phyloP scores from a whole-genome alignment of 192 early-diverging fungal species.

The Coemansia sp. region DNA sequence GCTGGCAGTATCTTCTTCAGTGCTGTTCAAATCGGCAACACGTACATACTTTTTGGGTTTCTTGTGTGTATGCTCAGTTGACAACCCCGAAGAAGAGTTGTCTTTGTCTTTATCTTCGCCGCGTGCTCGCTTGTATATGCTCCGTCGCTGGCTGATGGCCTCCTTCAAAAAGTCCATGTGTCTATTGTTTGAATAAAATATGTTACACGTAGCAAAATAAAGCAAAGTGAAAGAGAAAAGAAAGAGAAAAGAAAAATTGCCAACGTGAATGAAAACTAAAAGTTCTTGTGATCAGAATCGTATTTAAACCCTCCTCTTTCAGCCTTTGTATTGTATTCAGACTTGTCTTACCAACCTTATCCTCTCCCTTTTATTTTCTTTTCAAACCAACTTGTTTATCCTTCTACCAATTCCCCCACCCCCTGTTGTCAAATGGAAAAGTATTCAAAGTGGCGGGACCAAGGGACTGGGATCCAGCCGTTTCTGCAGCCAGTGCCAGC shows the following conservation, averaged over 20 bases:
- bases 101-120: conserved; percentile 25
- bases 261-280: background rate
- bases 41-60: conserved; percentile 66
- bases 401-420: too few relatives aligned
- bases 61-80: conserved; percentile 6
- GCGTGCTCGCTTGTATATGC: conserved; percentile 34
- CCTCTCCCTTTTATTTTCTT: background rate
- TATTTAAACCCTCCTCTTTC: background rate
- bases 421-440: conserved; percentile 84
- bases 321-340: too few relatives aligned
- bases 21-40: conserved; percentile 74
- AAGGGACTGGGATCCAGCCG: conserved; percentile 87
- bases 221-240: background rate
- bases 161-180: conserved; percentile 67
- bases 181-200: background rate
- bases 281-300: background rate
- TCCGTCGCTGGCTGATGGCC: conserved; percentile 64
- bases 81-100: background rate
- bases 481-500: conserved; percentile 70
- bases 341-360: background rate
- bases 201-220: background rate
- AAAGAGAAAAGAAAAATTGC: background rate
- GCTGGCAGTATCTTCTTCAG: conserved; percentile 59
- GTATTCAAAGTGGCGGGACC: conserved; percentile 84
- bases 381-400: background rate